Base-by-base conservation (phyloP, 805 yeast species). In the Nakazawaea laoshanensis region DNA sequence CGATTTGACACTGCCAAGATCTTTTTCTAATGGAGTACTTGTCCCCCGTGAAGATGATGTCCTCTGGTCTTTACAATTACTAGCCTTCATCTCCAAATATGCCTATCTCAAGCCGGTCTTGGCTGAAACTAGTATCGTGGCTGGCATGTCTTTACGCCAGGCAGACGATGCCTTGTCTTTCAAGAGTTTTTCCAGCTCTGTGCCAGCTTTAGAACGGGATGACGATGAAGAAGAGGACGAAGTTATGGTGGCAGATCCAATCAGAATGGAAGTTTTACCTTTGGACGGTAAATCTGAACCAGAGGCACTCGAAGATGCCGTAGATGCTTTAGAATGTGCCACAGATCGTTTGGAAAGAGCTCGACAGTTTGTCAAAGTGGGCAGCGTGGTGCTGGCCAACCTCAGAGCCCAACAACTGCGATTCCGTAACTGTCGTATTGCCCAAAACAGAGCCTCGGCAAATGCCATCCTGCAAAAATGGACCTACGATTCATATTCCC, bases 41-140 rank as follows among this genome's bases (percentile, higher is more conserved):
- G 70, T 87, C 5, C 96, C 96, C 2, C 71, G 85, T 36, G 94
- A 84, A 42, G 96, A 89, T 51, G 98, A 89, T 50, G 84, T 89
- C 12, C 77, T 86, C 23, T 87, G 96, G 95, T 81, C 95, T 4
- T 62, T 89, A 34, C 97, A 89, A 54, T 65, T 92, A 14, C 56
- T 92, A 32, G 97, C 97, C 10, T 89, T 87, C 54, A 84, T 88
- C 26, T 87, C 96, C 4, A 89, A 89, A 55, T 89, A 92, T 48
- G 78, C 96, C 1, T 70, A 74, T 40, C 61, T 88, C 52, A 82
- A 88, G 47, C 78, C 75, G 24, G 67, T 66, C 30, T 61, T 89
- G 38, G 94, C 87, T 43, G 71, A 70, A 33, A 77, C 94, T 3
- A 81, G 82, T 53, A 58, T 87, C 29, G 76, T 87, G 7, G 79